A percentile compares a stretch with the other conserved stretches of the same genome.
Evolutionary conservation across 352 stramenopile genomes (phyloP).

Genomic region (Phytophthora vignae): DNA sequence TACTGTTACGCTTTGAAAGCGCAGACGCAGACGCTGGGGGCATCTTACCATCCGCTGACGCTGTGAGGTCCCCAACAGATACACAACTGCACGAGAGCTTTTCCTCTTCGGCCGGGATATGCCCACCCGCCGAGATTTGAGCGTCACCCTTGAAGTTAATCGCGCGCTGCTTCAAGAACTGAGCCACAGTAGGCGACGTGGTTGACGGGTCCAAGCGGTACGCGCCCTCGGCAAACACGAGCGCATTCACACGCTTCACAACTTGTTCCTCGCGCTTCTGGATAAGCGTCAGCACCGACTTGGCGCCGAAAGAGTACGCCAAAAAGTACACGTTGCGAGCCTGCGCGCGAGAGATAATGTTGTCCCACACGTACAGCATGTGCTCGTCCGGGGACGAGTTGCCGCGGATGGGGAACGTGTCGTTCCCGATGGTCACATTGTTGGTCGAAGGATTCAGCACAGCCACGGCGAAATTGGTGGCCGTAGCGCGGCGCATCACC

Average conservation of each 20-base stretch:
- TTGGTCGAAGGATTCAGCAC: constrained; percentile 83
- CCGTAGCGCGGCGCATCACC: constrained; percentile 58
- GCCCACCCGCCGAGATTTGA: constrained; percentile 49
- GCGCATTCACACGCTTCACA: constrained; percentile 58
- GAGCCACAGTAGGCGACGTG: constrained; percentile 58
- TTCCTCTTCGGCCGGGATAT: constrained; percentile 61
- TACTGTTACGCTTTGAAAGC: constrained; percentile 55
- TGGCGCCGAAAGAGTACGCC: constrained; percentile 76
- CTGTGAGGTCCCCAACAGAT: constrained; percentile 65
- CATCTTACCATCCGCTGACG: constrained; percentile 27
- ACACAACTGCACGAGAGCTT: constrained; percentile 74
- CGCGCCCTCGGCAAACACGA: constrained; percentile 77
- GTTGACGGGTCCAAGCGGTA: constrained; percentile 64
- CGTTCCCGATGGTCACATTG: constrained; percentile 68
- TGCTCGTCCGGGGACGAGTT: constrained; percentile 75
- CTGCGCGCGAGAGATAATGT: constrained; percentile 68
- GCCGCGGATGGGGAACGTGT: constrained; percentile 63
- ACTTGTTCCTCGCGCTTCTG: constrained; percentile 68
- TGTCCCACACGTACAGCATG: constrained; percentile 79
- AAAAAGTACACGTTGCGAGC: constrained; percentile 73
- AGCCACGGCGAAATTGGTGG: constrained; percentile 57
- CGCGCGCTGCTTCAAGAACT: constrained; percentile 67
- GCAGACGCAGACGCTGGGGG: constrained; percentile 39
- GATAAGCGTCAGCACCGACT: constrained; percentile 72
- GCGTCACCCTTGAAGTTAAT: constrained; percentile 83